Evolutionary conservation across 169 alveolate species (phyloP).

Genomic region (Babesia microti): DNA sequence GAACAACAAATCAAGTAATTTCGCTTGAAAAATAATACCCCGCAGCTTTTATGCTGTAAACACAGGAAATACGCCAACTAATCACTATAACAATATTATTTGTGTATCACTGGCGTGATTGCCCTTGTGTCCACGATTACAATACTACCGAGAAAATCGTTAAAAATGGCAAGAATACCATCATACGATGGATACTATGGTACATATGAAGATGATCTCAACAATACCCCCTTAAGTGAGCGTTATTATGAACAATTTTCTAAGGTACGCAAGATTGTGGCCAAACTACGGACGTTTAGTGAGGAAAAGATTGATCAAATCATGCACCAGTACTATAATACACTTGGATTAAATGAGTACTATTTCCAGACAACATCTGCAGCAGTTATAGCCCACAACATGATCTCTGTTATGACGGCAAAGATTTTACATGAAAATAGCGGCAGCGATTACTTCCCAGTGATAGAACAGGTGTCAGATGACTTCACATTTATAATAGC

Average conservation of each 20-base stretch:
- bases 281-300: constrained; percentile 24
- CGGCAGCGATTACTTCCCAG: constrained; percentile 62
- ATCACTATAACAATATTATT: too few species aligned
- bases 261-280: constrained; percentile 27
- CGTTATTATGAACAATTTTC: constrained; percentile 26
- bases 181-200: too few species aligned
- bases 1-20: too few species aligned
- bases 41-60: too few species aligned
- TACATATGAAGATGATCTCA: constrained; percentile 1
- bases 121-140: too few species aligned
- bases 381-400: constrained; percentile 57
- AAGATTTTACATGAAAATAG: constrained; percentile 60
- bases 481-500: constrained; percentile 55
- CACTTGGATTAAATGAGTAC: constrained; percentile 61
- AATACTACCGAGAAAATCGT: too few species aligned
- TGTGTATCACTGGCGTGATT: too few species aligned
- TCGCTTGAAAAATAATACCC: too few species aligned
- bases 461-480: constrained; percentile 53
- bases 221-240: constrained; percentile 28
- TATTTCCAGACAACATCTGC: constrained; percentile 65
- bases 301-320: constrained; percentile 46
- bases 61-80: too few species aligned
- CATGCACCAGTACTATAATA: constrained; percentile 60
- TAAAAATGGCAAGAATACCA: too few species aligned
- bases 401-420: constrained; percentile 68